Conservation (phyloP, 1,284 basidiomycete species). For the Stereum hirsutum region DNA sequence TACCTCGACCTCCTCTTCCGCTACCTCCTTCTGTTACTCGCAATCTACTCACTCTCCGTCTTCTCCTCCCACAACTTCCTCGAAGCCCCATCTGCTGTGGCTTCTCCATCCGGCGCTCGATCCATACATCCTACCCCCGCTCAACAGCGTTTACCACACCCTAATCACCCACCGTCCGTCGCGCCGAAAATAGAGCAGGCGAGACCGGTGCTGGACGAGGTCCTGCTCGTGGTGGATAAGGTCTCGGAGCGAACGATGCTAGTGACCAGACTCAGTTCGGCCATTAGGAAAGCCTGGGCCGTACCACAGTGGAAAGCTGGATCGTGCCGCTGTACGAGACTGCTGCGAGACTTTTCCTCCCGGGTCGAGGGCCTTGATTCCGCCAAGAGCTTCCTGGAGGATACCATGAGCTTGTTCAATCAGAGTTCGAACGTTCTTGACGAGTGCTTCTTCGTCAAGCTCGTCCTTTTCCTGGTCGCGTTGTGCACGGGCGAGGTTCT, state of each 20-base stretch:
- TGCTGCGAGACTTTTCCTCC: too few species aligned
- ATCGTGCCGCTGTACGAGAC: constrained; percentile 27
- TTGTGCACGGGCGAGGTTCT: too few species aligned
- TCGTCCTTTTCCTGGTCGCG: too few species aligned
- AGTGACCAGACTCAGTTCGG: constrained; percentile 31
- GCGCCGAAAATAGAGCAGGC: too few species aligned
- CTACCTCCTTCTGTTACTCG: constrained; percentile 40
- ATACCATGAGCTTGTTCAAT: too few species aligned
- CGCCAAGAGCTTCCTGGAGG: too few species aligned
- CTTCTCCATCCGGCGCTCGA: constrained; percentile 54
- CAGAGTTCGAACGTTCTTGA: too few species aligned
- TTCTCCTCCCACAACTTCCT: constrained; percentile 42
- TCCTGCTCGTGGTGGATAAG: constrained; percentile 25
- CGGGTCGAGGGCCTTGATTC: too few species aligned
- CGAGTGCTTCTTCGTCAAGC: too few species aligned
- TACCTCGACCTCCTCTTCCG: constrained; percentile 40
- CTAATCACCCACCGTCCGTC: constrained; percentile 41
- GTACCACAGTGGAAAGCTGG: constrained; percentile 34
- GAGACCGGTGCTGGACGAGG: constrained; percentile 35
- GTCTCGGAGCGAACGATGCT: constrained; percentile 29
- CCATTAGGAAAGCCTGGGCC: constrained; percentile 31
- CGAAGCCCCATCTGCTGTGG: constrained; percentile 49
- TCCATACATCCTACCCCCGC: constrained; percentile 53
- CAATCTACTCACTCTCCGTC: constrained; percentile 43
- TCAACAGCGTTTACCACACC: constrained; percentile 37